Conservation (phyloP, 1,139 yeast species). For the Diutina pseudorugosa region DNA sequence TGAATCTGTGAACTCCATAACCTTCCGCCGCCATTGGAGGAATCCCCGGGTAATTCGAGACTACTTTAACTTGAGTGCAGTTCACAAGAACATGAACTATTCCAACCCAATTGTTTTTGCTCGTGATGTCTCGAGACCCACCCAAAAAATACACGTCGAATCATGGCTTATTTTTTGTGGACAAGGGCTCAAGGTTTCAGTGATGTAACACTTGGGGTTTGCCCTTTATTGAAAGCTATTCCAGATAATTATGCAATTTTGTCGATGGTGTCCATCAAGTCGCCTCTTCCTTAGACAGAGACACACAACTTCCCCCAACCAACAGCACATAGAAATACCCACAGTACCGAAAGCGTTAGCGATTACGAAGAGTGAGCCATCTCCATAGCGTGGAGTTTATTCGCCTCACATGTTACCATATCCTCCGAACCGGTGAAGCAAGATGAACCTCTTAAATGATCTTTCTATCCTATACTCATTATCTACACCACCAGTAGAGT, state of each 20-base stretch:
- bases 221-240: slow-evolving; percentile 27
- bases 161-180: slow-evolving; percentile 31
- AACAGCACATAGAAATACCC: no score
- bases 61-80: not conserved
- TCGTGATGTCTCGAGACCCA: slow-evolving; percentile 15
- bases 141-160: slow-evolving; percentile 31
- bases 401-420: no score
- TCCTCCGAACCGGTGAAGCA: no score
- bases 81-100: not conserved
- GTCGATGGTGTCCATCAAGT: no score
- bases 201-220: slow-evolving; percentile 37
- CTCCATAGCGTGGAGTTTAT: no score
- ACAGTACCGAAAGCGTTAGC: no score
- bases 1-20: not conserved
- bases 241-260: slow-evolving; percentile 26
- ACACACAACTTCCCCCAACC: no score
- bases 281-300: no score
- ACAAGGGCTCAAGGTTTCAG: slow-evolving; percentile 15
- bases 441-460: no score
- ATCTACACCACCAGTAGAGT: no score
- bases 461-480: no score
- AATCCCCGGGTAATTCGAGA: not conserved
- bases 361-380: no score
- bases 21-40: not conserved
- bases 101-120: not conserved